A percentile compares a stretch with the other conserved stretches of the same genome.
phyloP scores from a whole-genome alignment of 1,284 basidiomycete species.

The Trametes pubescens region DNA sequence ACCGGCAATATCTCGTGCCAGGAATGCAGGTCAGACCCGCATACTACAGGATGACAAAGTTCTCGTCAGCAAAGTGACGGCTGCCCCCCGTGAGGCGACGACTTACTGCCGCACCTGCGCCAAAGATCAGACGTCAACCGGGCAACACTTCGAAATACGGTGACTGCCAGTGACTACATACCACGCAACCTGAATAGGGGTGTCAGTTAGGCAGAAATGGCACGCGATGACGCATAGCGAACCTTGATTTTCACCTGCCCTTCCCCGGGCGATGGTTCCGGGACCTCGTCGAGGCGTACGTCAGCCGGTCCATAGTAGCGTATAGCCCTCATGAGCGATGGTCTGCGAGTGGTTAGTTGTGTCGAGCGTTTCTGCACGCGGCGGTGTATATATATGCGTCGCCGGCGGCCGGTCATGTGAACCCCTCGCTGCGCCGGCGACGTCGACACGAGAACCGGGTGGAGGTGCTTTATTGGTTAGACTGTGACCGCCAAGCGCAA shows the following conservation, averaged over 20 bases:
- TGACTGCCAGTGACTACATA: not conserved
- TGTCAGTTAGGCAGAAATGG: not conserved
- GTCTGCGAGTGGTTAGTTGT: no score
- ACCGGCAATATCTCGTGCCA: constrained; percentile 35
- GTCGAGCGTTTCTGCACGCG: not conserved
- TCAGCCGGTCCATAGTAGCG: constrained; percentile 44
- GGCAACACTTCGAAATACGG: no score
- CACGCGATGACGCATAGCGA: constrained; percentile 8
- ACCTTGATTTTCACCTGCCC: constrained; percentile 45
- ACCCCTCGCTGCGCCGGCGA: not conserved
- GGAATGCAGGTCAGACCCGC: constrained; percentile 42
- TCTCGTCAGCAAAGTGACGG: not conserved
- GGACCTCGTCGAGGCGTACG: constrained; percentile 43
- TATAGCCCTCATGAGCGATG: constrained; percentile 38
- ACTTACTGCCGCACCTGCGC: constrained; percentile 21
- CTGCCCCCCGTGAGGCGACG: not conserved
- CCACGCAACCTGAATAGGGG: constrained; percentile 18
- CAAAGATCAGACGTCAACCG: not conserved
- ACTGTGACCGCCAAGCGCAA: not conserved
- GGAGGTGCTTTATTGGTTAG: not conserved
- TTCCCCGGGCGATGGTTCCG: constrained; percentile 33
- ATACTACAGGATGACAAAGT: constrained; percentile 20
- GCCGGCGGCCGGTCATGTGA: not conserved
- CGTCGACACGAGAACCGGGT: not conserved
- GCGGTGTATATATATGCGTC: not conserved